Evolutionary conservation across 2,329 filamentous ascomycete species (phyloP).

Genomic region (Aspergillus piperis): DNA sequence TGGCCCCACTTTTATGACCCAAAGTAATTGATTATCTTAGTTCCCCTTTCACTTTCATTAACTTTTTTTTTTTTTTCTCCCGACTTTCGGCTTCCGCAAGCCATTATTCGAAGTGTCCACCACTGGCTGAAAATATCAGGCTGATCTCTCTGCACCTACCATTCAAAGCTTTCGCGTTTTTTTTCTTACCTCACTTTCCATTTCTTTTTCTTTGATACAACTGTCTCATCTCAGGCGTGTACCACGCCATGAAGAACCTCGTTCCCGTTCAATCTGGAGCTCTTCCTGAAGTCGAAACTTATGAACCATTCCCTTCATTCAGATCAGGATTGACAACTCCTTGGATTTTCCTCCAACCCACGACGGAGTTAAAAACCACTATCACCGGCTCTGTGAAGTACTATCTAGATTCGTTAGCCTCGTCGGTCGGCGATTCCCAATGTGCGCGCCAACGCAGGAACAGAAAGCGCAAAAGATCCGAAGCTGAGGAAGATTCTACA

Average conservation of each 20-base stretch:
- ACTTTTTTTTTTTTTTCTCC: too few relatives aligned
- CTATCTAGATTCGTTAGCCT: slow-evolving; percentile 76
- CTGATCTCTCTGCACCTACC: too few relatives aligned
- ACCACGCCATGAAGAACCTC: neutral
- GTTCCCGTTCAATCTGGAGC: neutral
- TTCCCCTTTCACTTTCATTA: too few relatives aligned
- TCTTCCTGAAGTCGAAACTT: neutral
- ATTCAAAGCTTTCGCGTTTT: too few relatives aligned
- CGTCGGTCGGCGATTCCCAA: slow-evolving; percentile 72
- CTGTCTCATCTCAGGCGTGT: neutral
- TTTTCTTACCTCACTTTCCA: too few relatives aligned
- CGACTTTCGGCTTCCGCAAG: too few relatives aligned
- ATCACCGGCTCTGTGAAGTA: slow-evolving; percentile 76
- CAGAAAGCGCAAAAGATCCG: slow-evolving; percentile 74
- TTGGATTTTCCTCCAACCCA: slow-evolving; percentile 76
- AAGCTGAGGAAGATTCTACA: slow-evolving; percentile 49
- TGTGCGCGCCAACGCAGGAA: slow-evolving; percentile 65
- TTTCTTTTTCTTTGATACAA: neutral
- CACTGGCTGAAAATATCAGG: too few relatives aligned
- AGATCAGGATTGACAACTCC: slow-evolving; percentile 59
- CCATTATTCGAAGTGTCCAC: too few relatives aligned
- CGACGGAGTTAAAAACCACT: slow-evolving; percentile 64
- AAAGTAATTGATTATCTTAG: too few relatives aligned
- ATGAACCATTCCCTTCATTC: slow-evolving; percentile 13
- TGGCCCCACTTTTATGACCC: too few relatives aligned